Evolutionary conservation across 2,329 filamentous ascomycete species (phyloP).

Genomic region (Zopfia rhizophila): DNA sequence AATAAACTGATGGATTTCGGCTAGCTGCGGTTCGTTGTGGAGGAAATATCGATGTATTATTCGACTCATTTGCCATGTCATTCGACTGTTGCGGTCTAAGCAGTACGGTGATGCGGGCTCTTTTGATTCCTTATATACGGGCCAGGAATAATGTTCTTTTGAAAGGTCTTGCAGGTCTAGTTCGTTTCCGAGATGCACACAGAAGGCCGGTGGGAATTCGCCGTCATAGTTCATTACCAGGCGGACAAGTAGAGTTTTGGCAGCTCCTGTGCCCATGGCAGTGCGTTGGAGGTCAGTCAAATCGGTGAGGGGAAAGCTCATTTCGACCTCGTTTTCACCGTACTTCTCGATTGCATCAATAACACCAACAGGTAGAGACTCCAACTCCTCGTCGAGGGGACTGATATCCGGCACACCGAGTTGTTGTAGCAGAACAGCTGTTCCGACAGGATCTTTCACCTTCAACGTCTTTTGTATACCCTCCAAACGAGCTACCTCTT

Average conservation of each 20-base stretch:
- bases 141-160: constrained; percentile 31
- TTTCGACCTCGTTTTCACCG: constrained; percentile 36
- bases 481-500: constrained; percentile 36
- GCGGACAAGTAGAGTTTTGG: constrained; percentile 37
- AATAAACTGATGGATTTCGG: constrained; percentile 27
- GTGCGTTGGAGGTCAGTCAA: constrained; percentile 36
- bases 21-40: constrained; percentile 14
- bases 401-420: constrained; percentile 35
- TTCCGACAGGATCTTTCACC: constrained; percentile 38
- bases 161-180: constrained; percentile 13
- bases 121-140: constrained; percentile 18
- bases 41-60: constrained; percentile 28
- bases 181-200: constrained; percentile 41
- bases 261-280: constrained; percentile 36
- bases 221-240: constrained; percentile 25
- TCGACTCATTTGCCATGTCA: constrained; percentile 40
- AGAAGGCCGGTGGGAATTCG: constrained; percentile 32
- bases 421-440: constrained; percentile 32
- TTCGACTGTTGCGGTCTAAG: constrained; percentile 21
- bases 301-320: constrained; percentile 37
- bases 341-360: constrained; percentile 37
- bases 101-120: constrained; percentile 34
- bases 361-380: constrained; percentile 31
- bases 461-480: constrained; percentile 35
- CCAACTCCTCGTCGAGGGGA: constrained; percentile 41